Evolutionary conservation across 768 basidiomycete species (phyloP).

Genomic region (Podaxis sp.): DNA sequence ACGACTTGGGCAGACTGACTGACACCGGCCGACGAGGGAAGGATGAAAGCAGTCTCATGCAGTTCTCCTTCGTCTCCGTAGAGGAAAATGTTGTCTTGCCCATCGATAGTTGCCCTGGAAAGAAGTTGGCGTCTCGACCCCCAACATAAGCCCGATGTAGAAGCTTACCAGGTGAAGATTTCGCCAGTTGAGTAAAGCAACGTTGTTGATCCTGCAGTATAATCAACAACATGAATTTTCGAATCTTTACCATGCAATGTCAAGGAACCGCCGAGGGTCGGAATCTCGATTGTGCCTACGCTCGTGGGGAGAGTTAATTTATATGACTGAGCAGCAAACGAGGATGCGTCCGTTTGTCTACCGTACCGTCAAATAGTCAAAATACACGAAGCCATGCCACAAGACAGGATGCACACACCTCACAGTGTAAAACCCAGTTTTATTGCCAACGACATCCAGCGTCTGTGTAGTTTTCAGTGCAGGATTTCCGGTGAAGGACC

Average conservation of each 20-base stretch:
- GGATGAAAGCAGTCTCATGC: slow-evolving; percentile 49
- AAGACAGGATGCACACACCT: slow-evolving; percentile 23
- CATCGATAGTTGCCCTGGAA: slow-evolving; percentile 45
- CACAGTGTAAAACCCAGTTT: slow-evolving; percentile 47
- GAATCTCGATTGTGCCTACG: slow-evolving; percentile 38
- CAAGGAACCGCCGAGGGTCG: slow-evolving; percentile 41
- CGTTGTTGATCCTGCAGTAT: slow-evolving; percentile 40
- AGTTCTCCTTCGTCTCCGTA: slow-evolving; percentile 47
- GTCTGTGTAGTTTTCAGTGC: slow-evolving; percentile 49
- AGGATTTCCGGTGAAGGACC: slow-evolving; percentile 46
- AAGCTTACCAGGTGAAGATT: slow-evolving; percentile 43
- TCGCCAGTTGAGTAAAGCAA: slow-evolving; percentile 49
- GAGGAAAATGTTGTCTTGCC: slow-evolving; percentile 43
- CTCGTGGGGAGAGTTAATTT: slow-evolving; percentile 44
- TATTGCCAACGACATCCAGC: slow-evolving; percentile 44
- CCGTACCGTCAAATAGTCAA: slow-evolving; percentile 12
- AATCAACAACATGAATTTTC: slow-evolving; percentile 51
- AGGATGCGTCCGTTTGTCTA: slow-evolving; percentile 40
- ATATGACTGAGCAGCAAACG: slow-evolving; percentile 37
- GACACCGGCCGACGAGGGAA: slow-evolving; percentile 19
- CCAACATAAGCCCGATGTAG: not conserved
- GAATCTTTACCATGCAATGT: slow-evolving; percentile 50
- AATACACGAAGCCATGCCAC: not conserved
- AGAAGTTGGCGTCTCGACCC: not conserved
- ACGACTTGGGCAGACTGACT: slow-evolving; percentile 31